These are phyloP conservation scores for Russula compacta DNA, from an alignment of 768 basidiomycete genomes.

Conservation along the genomic window DNA sequence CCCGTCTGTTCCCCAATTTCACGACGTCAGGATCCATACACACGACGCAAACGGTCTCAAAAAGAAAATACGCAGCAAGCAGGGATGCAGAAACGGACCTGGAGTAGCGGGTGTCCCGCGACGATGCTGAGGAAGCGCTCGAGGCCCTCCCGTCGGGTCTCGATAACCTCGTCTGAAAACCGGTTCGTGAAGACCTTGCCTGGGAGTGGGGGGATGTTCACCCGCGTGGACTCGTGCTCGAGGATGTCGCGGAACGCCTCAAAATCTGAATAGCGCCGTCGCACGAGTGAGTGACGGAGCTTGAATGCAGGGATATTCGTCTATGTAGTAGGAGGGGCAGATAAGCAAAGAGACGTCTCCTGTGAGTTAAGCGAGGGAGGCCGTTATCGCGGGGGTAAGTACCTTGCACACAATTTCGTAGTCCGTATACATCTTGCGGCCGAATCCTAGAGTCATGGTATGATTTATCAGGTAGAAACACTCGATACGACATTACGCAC, in stretches of 20 bases:
- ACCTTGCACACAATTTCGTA: slow-evolving; percentile 98
- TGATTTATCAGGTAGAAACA: background rate
- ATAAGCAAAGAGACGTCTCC: background rate
- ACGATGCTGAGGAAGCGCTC: slow-evolving; percentile 95
- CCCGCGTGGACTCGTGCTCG: slow-evolving; percentile 92
- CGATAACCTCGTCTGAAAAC: slow-evolving; percentile 97
- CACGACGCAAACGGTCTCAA: background rate
- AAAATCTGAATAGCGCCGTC: slow-evolving; percentile 57
- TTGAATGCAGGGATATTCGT: slow-evolving; percentile 99
- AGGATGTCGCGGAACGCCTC: slow-evolving; percentile 95
- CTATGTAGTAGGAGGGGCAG: slow-evolving; percentile 31
- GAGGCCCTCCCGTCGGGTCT: slow-evolving; percentile 81
- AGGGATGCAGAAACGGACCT: slow-evolving; percentile 44
- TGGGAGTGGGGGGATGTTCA: slow-evolving; percentile 95
- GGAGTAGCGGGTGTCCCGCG: slow-evolving; percentile 92
- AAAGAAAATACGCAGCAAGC: background rate
- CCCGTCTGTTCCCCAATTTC: slow-evolving; percentile 53
- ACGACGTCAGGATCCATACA: background rate
- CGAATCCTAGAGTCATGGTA: slow-evolving; percentile 82
- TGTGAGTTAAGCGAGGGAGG: background rate
- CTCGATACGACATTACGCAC: slow-evolving; percentile 33
- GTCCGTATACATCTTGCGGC: slow-evolving; percentile 98
- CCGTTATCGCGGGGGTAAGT: slow-evolving; percentile 18
- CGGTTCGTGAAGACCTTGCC: slow-evolving; percentile 98
- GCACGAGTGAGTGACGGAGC: slow-evolving; percentile 60